phyloP scores from a whole-genome alignment of 306 rosid species.

The Lathyrus aphaca region DNA sequence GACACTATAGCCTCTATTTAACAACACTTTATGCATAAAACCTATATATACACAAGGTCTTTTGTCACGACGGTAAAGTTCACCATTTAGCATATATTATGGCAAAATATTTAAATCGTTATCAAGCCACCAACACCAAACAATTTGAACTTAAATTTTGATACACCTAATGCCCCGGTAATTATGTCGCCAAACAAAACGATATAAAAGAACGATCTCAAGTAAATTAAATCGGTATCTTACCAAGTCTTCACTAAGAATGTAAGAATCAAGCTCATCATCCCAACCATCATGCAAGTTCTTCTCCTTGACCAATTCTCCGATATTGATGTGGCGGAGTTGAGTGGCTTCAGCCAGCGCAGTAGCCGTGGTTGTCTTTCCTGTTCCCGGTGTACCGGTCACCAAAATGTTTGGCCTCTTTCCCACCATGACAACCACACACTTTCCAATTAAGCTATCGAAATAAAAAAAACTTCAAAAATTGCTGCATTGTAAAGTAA shows the following conservation, averaged over 20 bases:
- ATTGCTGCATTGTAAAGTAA: neutral
- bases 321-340: conserved; percentile 69
- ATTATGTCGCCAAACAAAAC: neutral
- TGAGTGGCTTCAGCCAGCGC: conserved; percentile 72
- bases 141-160: conserved; percentile 11
- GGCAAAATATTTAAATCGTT: too few species aligned
- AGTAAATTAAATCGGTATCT: conserved; percentile 11
- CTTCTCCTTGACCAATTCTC: conserved; percentile 80
- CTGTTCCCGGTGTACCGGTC: conserved; percentile 94
- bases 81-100: too few species aligned
- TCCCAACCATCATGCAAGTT: conserved; percentile 94
- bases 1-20: too few species aligned
- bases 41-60: too few species aligned
- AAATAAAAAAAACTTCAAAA: neutral
- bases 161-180: neutral
- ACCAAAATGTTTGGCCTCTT: conserved; percentile 75
- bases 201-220: neutral
- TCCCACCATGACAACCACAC: conserved; percentile 51
- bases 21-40: too few species aligned
- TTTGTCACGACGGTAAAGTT: too few species aligned
- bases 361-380: conserved; percentile 72
- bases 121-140: neutral
- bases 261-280: conserved; percentile 65
- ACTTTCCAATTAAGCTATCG: neutral
- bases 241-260: conserved; percentile 86